These are phyloP conservation scores for Fomitopsis palustris DNA, from an alignment of 1,284 basidiomycete species.

Conservation along the genomic window DNA sequence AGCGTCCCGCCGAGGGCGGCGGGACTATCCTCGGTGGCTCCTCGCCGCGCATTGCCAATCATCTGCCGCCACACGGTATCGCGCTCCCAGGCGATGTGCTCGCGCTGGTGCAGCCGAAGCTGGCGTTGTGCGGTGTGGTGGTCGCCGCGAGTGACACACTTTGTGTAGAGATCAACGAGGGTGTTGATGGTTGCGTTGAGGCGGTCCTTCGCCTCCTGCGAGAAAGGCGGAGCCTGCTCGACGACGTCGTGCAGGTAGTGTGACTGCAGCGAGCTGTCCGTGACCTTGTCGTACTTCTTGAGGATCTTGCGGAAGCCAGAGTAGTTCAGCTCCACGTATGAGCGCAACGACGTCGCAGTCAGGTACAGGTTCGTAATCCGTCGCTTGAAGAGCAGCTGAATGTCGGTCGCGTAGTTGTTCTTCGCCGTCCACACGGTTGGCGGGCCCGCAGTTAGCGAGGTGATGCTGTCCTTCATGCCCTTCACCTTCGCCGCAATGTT, in stretches of 20 bases:
- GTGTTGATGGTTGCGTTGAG: conserved; percentile 61
- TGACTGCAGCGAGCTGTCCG: conserved; percentile 80
- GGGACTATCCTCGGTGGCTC: conserved; percentile 41
- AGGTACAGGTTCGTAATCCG: conserved; percentile 89
- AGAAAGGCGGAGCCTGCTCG: conserved; percentile 71
- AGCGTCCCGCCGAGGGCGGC: conserved; percentile 47
- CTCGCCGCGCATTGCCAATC: conserved; percentile 86
- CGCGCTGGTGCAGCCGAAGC: conserved; percentile 85
- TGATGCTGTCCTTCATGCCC: conserved; percentile 48
- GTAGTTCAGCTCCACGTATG: conserved; percentile 94
- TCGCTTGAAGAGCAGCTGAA: conserved; percentile 88
- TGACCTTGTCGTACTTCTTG: conserved; percentile 99
- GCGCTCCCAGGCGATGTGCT: conserved; percentile 92
- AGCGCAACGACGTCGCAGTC: conserved; percentile 77
- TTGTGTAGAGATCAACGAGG: conserved; percentile 79
- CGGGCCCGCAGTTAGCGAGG: conserved; percentile 30
- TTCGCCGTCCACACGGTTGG: conserved; percentile 79
- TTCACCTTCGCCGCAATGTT: conserved; percentile 46
- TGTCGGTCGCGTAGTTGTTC: conserved; percentile 85
- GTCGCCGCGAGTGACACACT: conserved; percentile 84
- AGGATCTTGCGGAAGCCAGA: conserved; percentile 95
- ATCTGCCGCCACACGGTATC: conserved; percentile 98
- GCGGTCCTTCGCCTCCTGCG: conserved; percentile 55
- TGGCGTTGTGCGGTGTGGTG: conserved; percentile 71
- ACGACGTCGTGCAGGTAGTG: conserved; percentile 78